These are phyloP conservation scores for Septoria petroselini DNA, from an alignment of 2,329 filamentous ascomycete genomes.

Conservation along the genomic window DNA sequence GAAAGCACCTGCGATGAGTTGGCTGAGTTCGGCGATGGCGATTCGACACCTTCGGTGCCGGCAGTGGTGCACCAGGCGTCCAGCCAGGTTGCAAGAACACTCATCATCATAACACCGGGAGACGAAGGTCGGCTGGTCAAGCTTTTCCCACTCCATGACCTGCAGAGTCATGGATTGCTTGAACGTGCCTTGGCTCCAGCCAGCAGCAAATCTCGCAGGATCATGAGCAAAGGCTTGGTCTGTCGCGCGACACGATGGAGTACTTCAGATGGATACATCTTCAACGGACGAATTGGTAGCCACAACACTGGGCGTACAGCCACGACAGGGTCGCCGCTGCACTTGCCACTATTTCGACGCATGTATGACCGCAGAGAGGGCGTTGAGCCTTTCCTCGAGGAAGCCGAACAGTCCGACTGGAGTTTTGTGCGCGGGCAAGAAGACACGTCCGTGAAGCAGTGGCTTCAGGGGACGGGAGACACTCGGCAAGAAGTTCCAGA, in stretches of 20 bases:
- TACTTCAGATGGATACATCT: constrained; percentile 18
- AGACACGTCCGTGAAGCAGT: constrained; percentile 24
- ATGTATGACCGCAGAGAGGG: constrained; percentile 13
- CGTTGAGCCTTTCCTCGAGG: not conserved
- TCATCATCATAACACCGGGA: constrained; percentile 19
- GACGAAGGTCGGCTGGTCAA: constrained; percentile 16
- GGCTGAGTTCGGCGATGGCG: constrained; percentile 16
- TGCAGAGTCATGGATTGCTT: constrained; percentile 22
- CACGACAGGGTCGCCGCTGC: constrained; percentile 8
- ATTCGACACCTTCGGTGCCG: constrained; percentile 2
- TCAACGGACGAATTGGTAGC: constrained; percentile 29
- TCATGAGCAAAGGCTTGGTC: constrained; percentile 18
- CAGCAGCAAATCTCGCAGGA: not conserved
- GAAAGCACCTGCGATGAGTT: constrained; percentile 25
- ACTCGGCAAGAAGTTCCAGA: constrained; percentile 22
- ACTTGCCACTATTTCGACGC: constrained; percentile 12
- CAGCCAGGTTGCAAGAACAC: constrained; percentile 9
- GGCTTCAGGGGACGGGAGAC: constrained; percentile 29
- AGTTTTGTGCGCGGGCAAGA: constrained; percentile 17
- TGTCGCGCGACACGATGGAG: constrained; percentile 24
- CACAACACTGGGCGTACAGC: constrained; percentile 4
- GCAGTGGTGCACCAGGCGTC: not conserved
- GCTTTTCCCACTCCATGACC: constrained; percentile 19
- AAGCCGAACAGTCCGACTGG: constrained; percentile 10
- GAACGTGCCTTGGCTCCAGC: constrained; percentile 19